Percentiles rank a stretch among this genome's conserved stretches.
Conservation (phyloP, 768 basidiomycete genomes). For the Mycena epipterygia region DNA sequence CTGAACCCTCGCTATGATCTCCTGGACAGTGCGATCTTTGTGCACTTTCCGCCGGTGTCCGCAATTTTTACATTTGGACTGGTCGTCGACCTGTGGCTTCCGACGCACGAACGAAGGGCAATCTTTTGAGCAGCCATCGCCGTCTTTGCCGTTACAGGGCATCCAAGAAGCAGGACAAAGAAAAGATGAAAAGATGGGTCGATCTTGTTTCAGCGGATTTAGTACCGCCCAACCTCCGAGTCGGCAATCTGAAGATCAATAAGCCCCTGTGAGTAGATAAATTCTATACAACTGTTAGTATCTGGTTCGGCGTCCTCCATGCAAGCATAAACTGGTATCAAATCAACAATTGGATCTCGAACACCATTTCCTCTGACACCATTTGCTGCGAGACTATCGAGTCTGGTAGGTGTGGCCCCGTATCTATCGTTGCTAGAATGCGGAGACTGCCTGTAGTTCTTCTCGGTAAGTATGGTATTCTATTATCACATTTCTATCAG, state of each 20-base stretch:
- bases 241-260: neutral
- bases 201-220: neutral
- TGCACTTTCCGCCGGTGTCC: neutral
- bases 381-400: too few species aligned
- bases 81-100: neutral
- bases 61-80: slow-evolving; percentile 4
- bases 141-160: neutral
- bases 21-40: neutral
- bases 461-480: too few species aligned
- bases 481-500: too few species aligned
- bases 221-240: neutral
- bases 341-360: too few species aligned
- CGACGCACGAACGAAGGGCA: neutral
- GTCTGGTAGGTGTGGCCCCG: too few species aligned
- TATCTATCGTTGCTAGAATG: too few species aligned
- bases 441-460: too few species aligned
- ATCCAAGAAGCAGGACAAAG: neutral
- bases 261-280: too few species aligned
- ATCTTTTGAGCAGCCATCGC: neutral
- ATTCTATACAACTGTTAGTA: neutral
- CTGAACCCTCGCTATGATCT: neutral
- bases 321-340: too few species aligned
- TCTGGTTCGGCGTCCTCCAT: too few species aligned
- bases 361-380: too few species aligned
- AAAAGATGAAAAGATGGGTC: neutral